These are phyloP conservation scores for Exophiala xenobiotica DNA, from an alignment of 2,329 filamentous ascomycete species.

Conservation along the genomic window DNA sequence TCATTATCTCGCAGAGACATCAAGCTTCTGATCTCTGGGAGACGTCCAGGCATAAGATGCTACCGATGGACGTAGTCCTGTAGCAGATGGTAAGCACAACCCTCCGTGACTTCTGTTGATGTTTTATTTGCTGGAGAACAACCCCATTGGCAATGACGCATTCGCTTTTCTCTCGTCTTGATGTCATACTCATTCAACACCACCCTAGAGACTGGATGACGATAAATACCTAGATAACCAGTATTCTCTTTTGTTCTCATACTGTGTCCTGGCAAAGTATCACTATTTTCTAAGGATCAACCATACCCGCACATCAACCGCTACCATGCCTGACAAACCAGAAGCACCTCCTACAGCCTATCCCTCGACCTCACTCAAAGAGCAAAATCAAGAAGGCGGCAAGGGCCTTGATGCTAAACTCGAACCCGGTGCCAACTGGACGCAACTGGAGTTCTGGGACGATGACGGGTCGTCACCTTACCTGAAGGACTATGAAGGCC, in stretches of 20 bases:
- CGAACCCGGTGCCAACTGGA: constrained; percentile 26
- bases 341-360: constrained; percentile 23
- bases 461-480: constrained; percentile 24
- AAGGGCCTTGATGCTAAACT: constrained; percentile 25
- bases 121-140: not conserved
- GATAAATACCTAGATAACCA: too few species aligned
- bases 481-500: constrained; percentile 43
- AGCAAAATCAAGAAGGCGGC: constrained; percentile 22
- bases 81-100: too few species aligned
- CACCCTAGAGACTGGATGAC: too few species aligned
- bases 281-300: too few species aligned
- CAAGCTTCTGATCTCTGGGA: too few species aligned
- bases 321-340: constrained; percentile 6
- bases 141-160: constrained; percentile 9
- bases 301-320: not conserved
- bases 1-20: not conserved
- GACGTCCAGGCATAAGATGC: too few species aligned
- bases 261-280: too few species aligned
- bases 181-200: constrained; percentile 12
- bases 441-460: constrained; percentile 27
- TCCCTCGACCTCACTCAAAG: constrained; percentile 13
- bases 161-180: constrained; percentile 1
- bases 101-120: too few species aligned
- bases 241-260: too few species aligned
- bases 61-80: too few species aligned